Evolutionary conservation across 768 basidiomycete species (phyloP).

Genomic region (Lentinula lateritia): DNA sequence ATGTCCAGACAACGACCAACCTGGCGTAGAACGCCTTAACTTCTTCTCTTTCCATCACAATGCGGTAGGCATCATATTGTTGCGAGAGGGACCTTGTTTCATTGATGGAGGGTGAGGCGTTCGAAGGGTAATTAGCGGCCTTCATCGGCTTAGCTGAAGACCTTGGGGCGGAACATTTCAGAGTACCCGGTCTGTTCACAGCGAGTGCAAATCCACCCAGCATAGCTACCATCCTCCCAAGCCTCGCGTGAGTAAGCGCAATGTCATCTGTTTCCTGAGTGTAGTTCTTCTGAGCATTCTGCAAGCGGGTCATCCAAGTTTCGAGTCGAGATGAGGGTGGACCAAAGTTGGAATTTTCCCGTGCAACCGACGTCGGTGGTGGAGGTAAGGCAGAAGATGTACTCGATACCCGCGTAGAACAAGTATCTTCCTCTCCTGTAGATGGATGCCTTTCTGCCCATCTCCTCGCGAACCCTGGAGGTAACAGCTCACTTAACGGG

Average conservation of each 20-base stretch:
- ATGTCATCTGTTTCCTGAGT: constrained; percentile 10
- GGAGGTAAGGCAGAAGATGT: background rate
- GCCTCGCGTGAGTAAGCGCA: constrained; percentile 48
- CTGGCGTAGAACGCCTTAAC: constrained; percentile 52
- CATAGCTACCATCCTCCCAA: constrained; percentile 54
- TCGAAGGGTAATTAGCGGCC: background rate
- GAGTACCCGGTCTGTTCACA: constrained; percentile 19
- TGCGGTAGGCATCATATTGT: constrained; percentile 26
- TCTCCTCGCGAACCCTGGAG: constrained; percentile 25
- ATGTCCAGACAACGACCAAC: constrained; percentile 45
- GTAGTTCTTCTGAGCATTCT: constrained; percentile 3
- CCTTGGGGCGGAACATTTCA: background rate
- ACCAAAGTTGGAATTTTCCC: background rate
- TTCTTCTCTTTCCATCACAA: constrained; percentile 35
- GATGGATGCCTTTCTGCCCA: constrained; percentile 1
- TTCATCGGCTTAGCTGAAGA: background rate
- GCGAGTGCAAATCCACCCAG: constrained; percentile 47
- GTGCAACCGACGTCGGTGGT: too few species aligned
- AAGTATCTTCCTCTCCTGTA: background rate
- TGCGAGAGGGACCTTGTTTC: constrained; percentile 13
- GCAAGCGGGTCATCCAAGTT: background rate
- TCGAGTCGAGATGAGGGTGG: background rate
- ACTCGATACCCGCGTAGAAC: background rate
- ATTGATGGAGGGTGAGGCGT: background rate
- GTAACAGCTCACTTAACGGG: constrained; percentile 46